Base-by-base conservation (phyloP, 305 asterid species). In the Fraxinus floribunda region DNA sequence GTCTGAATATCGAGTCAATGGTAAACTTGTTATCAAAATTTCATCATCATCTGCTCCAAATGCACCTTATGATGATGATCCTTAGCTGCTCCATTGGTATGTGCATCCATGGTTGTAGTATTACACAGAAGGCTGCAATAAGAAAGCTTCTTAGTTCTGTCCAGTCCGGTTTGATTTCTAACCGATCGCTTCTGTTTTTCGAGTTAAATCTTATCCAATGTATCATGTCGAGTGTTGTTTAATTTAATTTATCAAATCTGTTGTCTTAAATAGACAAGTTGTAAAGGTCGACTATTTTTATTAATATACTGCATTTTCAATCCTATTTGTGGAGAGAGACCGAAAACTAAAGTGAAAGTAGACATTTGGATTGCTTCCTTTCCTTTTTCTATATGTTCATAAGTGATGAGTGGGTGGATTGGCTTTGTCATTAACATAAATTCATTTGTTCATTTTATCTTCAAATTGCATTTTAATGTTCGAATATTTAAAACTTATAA, bases 21-120 rank as follows among this genome's bases (percentile, higher is more conserved):
- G 95, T 60, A 85, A 88, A 77, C 78, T 80, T 82, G n/a, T 83
- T 80, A 66, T 90, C 39, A 88, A 87, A 79, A 85, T 90, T 75
- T 66, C 87, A 73, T 35, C 83, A 20, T 87, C 86, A 5, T 78
- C 81, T 81, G 83, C 88, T 35, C 82, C 87, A 68, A 75, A 79
- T 77, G 90, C 68, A 77, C 95, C 94, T 57, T 90, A 90, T 49
- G 98, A 94, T 70, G 85, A 90, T 76, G 97, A 52, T 16, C 62
- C 97, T 46, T 94, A 91, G 89, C 77, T 85, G 81, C 85, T 76
- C 46, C 85, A 41, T 49, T 57, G 85, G 82, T 78, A 79, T 76
- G 52, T 46, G 74, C 22, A 24, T 10, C 34, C 73, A 64, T 64
- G 34, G 36, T 26, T 64, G 73, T 22, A 64, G 35, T 9, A 39